Base-by-base conservation (phyloP, 2,329 filamentous ascomycete genomes). In the Cadophora gregata region DNA sequence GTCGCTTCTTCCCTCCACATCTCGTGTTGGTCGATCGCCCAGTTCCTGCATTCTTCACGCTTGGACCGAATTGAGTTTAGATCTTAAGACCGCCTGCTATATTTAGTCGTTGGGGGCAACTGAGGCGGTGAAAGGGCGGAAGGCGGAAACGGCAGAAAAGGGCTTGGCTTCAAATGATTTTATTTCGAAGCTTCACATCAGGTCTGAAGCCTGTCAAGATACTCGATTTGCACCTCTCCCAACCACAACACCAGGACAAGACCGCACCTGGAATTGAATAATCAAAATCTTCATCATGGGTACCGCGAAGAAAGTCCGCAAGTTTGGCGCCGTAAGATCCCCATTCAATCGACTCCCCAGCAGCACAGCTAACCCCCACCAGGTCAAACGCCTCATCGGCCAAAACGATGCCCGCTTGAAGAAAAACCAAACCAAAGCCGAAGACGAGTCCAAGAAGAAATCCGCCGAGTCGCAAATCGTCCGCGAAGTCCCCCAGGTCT, bases 301-400 rank as follows among this genome's bases (percentile, higher is more conserved):
- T 81, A 88, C 93, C 73, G 88, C 90, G 70, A 97, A 97, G 83
- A 93, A 90, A 79, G 97, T 93, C 62, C 89, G 94, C 82, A 97
- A 97, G 83, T 98, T 97, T 79, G 95, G 89, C 59, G 82, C 85
- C 78, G 87, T 87, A 76, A 67, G 81, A 5, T n/a, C 4, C 42
- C 42, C 12, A 21, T 45, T n/a, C 42, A 45, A 45, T n/a, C 16
- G 5, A 21, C 19, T 1, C 1, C 6, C 1, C 6, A 33, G 6
- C 69, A 42, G 36, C 55, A 66, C 33, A 29, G 50, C 70, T 72
- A 62, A 71, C 60, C 38, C 45, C 38, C 63, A 53, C 48, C 42
- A 75, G 72, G 88, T 93, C 77, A 96, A 97, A 83, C 86, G 93
- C 73, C 83, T 97, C 62, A 93, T 97, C 73, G 90, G 92, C 59